Evolutionary conservation across 768 basidiomycete species (phyloP), one percentile per base, ranked within the genome.

Genomic region (Chalciporus sphaerocephalus): DNA sequence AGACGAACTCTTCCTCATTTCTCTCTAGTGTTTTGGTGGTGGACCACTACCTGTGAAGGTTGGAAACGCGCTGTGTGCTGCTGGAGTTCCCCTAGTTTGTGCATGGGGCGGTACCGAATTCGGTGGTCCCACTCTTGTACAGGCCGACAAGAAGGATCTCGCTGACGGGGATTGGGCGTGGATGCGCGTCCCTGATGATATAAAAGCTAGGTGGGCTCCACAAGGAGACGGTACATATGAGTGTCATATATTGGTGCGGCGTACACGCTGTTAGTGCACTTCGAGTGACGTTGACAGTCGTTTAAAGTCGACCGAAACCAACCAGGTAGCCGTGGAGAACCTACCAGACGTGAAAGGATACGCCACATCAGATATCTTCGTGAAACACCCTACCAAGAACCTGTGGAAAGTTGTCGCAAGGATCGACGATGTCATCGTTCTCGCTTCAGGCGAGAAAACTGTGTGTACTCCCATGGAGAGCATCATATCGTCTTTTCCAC

Each of bases 351-450:
- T 54, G 15, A 58, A 61, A 17, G 73, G 68, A 10, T 76, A 74
- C 37, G 62, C 71, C 2, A 75, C 74, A 1, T 56, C 62, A 1
- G 78, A 78, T 53, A 35, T 78, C 2, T 58, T 79, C 13, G 46
- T 65, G 1, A 66, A 69, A 21, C 78, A 79, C 52, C 73, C 77
- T 0, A 68, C 66, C 0, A 69, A 67, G 5, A 61, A 69, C 1
- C 33, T 66, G 13, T 80, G 63, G 65, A 66, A 54, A 41, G 54
- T 78, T n/a, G 40, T 59, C 28, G 57, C 71, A 65, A 67, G 42
- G 70, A 65, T 54, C 51, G 72, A 39, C 52, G 61, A 44, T 60
- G 73, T 39, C 28, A 73, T 53, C 63, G 64, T 68, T 35, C 49
- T 56, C 16, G 48, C 39, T 1, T 46, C 50, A 9, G 51, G 53